Conservation (phyloP, 2,329 filamentous ascomycete species). For the Fusarium domesticum region DNA sequence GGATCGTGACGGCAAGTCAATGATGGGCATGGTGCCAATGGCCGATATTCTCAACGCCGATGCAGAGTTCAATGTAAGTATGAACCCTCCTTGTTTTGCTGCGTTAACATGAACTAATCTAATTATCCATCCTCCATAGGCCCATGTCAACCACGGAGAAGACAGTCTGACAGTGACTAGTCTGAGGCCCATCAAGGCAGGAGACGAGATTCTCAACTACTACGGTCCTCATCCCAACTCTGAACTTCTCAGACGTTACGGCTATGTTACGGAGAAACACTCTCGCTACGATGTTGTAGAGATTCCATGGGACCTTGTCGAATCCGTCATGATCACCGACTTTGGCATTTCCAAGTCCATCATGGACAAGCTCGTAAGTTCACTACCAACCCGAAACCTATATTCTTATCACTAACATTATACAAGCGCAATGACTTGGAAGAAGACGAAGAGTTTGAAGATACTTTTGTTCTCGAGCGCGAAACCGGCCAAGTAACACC, state of each 20-base stretch:
- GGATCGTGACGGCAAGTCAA: conserved; percentile 53
- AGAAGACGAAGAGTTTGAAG: conserved; percentile 67
- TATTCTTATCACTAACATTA: conserved; percentile 20
- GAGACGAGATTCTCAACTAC: conserved; percentile 82
- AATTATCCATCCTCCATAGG: conserved; percentile 33
- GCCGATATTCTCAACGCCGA: conserved; percentile 89
- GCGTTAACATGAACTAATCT: neutral
- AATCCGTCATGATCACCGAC: conserved; percentile 41
- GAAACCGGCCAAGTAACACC: conserved; percentile 50
- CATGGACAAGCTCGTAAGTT: conserved; percentile 43
- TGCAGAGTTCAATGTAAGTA: conserved; percentile 74
- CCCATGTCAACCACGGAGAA: conserved; percentile 54
- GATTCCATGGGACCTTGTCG: conserved; percentile 60
- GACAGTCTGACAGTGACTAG: conserved; percentile 66
- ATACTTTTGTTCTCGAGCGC: conserved; percentile 67
- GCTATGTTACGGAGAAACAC: conserved; percentile 80
- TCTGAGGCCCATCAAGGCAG: conserved; percentile 63
- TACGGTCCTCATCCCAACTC: conserved; percentile 82
- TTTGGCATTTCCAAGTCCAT: conserved; percentile 38
- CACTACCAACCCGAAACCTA: neutral
- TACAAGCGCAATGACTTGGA: conserved; percentile 47
- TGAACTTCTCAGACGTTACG: conserved; percentile 79
- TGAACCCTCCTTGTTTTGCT: neutral
- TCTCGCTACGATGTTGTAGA: conserved; percentile 80
- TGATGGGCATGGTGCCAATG: conserved; percentile 86